Conservation (phyloP, 108 stramenopile species). For the Discostella stelligeroides region DNA sequence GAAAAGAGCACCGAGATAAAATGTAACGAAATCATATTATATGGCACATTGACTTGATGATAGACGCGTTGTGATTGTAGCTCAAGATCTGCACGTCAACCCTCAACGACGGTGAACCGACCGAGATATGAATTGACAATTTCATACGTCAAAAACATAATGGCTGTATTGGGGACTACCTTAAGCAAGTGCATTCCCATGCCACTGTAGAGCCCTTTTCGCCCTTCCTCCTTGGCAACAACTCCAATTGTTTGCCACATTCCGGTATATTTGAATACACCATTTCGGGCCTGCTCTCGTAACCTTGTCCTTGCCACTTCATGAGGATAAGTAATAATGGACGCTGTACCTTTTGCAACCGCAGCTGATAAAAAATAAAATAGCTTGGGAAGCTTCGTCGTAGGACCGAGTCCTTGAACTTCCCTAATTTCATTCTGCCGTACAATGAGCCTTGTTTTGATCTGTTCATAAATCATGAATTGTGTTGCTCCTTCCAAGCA, state of each 20-base stretch:
- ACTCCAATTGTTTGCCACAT: constrained; percentile 92
- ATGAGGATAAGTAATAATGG: constrained; percentile 91
- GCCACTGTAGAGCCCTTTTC: constrained; percentile 82
- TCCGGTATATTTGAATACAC: constrained; percentile 91
- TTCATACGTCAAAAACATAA: constrained; percentile 92
- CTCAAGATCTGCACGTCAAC: too few relatives aligned
- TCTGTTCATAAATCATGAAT: constrained; percentile 91
- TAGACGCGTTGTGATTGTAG: too few relatives aligned
- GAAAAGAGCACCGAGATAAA: neutral
- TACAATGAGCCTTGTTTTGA: constrained; percentile 70
- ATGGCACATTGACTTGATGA: too few relatives aligned
- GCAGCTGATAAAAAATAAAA: constrained; percentile 83
- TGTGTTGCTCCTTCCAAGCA: constrained; percentile 90
- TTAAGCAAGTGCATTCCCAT: constrained; percentile 92
- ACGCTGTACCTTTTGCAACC: constrained; percentile 78
- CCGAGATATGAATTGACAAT: constrained; percentile 71
- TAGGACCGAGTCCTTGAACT: constrained; percentile 57
- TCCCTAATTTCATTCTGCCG: constrained; percentile 57
- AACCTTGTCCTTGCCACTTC: constrained; percentile 93
- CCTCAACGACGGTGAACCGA: constrained; percentile 59
- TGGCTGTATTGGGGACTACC: constrained; percentile 94
- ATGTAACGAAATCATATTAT: too few relatives aligned
- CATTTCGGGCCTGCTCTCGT: constrained; percentile 87
- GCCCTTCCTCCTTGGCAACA: constrained; percentile 90
- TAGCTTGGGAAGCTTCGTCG: constrained; percentile 66